Evolutionary conservation across 1,284 basidiomycete species (phyloP).

Genomic region (Ustilago sp.): DNA sequence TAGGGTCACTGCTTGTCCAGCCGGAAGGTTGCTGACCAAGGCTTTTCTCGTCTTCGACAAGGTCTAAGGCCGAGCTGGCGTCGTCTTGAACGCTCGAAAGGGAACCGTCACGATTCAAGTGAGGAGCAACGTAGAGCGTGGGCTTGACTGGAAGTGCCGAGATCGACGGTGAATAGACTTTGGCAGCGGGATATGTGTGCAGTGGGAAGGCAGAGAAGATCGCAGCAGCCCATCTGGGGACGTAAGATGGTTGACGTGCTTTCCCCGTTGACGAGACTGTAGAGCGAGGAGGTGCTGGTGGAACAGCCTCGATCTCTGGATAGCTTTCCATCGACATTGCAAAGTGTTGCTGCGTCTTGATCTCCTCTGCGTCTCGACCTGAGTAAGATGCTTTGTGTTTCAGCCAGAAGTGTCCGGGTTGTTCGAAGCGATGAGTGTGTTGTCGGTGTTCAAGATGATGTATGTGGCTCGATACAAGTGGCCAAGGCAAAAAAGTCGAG

Average conservation of each 20-base stretch:
- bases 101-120: constrained; percentile 38
- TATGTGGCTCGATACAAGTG: not conserved
- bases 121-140: constrained; percentile 51
- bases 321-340: constrained; percentile 29
- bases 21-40: not conserved
- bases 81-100: constrained; percentile 19
- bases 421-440: not conserved
- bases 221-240: constrained; percentile 41
- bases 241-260: constrained; percentile 8
- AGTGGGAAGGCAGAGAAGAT: constrained; percentile 52
- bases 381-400: not conserved
- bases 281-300: constrained; percentile 46
- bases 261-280: constrained; percentile 21
- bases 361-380: not conserved
- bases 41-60: constrained; percentile 9
- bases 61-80: not conserved
- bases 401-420: not conserved
- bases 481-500: not conserved
- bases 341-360: not conserved
- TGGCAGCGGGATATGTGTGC: constrained; percentile 42
- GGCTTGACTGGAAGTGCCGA: constrained; percentile 32
- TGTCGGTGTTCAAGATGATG: not conserved
- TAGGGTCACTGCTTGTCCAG: constrained; percentile 63
- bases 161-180: constrained; percentile 20
- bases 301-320: constrained; percentile 54